phyloP scores from a whole-genome alignment of 805 yeast genomes.

The Wickerhamiella occidentalis region DNA sequence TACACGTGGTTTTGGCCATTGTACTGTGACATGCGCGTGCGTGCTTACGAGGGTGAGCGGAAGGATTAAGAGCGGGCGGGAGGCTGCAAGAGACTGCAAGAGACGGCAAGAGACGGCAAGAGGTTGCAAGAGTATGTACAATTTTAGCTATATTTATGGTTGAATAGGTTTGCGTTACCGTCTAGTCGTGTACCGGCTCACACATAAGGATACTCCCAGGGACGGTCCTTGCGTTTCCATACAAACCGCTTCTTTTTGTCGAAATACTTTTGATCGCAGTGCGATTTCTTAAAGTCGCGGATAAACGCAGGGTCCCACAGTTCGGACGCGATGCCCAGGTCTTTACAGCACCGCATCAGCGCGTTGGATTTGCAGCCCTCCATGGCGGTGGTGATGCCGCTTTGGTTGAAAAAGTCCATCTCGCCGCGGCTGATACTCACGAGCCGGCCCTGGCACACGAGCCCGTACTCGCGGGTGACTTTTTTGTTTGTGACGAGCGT shows the following conservation, averaged over 20 bases:
- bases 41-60: background rate
- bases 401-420: slow-evolving; percentile 78
- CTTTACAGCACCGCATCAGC: slow-evolving; percentile 95
- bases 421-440: slow-evolving; percentile 93
- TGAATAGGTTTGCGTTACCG: too few species aligned
- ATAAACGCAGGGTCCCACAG: slow-evolving; percentile 95
- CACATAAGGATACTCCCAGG: slow-evolving; percentile 69
- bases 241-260: slow-evolving; percentile 67
- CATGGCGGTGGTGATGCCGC: slow-evolving; percentile 85
- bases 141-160: too few species aligned
- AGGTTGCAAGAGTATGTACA: too few species aligned
- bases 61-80: too few species aligned
- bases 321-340: slow-evolving; percentile 91
- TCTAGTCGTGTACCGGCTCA: too few species aligned
- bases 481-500: slow-evolving; percentile 60
- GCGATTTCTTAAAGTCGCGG: slow-evolving; percentile 45
- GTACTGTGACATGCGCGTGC: slow-evolving; percentile 2
- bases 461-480: slow-evolving; percentile 81
- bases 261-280: slow-evolving; percentile 74
- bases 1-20: slow-evolving; percentile 19
- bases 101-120: too few species aligned
- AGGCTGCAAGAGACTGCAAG: too few species aligned
- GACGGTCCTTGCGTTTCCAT: slow-evolving; percentile 80
- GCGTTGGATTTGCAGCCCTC: slow-evolving; percentile 97
- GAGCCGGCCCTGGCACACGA: slow-evolving; percentile 74